Percentiles rank a stretch among this genome's conserved stretches.
phyloP scores from a whole-genome alignment of 2,329 filamentous ascomycete genomes.

The Cladosporium phlei region DNA sequence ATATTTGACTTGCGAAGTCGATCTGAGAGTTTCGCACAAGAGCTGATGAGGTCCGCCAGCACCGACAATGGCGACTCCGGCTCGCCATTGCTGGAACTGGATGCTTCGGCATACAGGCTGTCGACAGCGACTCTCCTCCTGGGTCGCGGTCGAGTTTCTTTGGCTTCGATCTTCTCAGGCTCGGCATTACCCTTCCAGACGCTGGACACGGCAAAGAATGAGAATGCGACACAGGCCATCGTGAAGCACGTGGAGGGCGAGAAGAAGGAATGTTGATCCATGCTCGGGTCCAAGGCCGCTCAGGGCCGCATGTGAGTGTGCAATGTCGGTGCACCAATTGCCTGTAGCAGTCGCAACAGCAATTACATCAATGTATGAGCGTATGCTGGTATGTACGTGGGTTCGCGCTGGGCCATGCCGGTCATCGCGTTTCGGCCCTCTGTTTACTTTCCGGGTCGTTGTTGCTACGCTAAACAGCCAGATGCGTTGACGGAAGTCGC shows the following conservation, averaged over 20 bases:
- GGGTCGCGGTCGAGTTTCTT: slow-evolving; percentile 10
- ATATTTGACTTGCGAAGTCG: slow-evolving; percentile 9
- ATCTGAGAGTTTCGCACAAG: slow-evolving; percentile 15
- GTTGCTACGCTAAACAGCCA: not conserved
- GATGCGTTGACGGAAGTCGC: not conserved
- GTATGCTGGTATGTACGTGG: not conserved
- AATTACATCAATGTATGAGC: not conserved
- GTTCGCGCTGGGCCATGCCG: no score
- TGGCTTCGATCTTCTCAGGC: not conserved
- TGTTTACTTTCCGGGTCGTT: slow-evolving; percentile 3
- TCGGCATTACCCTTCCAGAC: slow-evolving; percentile 17
- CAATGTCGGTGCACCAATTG: not conserved
- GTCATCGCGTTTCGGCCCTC: no score
- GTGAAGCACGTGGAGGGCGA: slow-evolving; percentile 24
- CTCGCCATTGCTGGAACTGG: slow-evolving; percentile 4
- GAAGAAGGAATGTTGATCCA: slow-evolving; percentile 18
- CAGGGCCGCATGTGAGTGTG: slow-evolving; percentile 3
- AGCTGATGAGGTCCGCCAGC: slow-evolving; percentile 15
- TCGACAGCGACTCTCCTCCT: slow-evolving; percentile 18
- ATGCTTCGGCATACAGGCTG: slow-evolving; percentile 16
- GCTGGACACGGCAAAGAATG: slow-evolving; percentile 21
- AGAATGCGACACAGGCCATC: slow-evolving; percentile 25
- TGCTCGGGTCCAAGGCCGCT: slow-evolving; percentile 2
- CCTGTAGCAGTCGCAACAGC: not conserved
- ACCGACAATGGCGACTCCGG: slow-evolving; percentile 12